phyloP scores from a whole-genome alignment of 2,329 filamentous ascomycete genomes.

The Fusarium sp. region DNA sequence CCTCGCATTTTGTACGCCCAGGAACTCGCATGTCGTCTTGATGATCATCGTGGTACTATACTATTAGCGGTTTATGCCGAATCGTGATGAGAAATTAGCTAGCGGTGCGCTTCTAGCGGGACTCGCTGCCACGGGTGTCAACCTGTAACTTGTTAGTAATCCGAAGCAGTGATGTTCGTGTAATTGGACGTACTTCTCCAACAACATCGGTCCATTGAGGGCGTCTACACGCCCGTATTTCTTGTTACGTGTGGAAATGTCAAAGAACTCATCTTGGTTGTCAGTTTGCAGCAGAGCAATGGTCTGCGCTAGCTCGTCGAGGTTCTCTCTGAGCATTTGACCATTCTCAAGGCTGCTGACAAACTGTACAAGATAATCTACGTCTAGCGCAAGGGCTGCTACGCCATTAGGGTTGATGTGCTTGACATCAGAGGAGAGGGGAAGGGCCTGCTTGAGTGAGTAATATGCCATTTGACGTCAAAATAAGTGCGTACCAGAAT shows the following conservation, averaged over 20 bases:
- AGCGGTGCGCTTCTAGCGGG: conserved; percentile 73
- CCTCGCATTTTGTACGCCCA: not conserved
- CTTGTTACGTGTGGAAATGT: conserved; percentile 88
- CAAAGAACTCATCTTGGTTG: conserved; percentile 97
- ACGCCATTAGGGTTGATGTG: conserved; percentile 91
- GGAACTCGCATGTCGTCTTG: conserved; percentile 2
- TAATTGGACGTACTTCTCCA: conserved; percentile 83
- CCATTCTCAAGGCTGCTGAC: conserved; percentile 87
- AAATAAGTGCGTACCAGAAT: conserved; percentile 71
- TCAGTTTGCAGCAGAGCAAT: conserved; percentile 88
- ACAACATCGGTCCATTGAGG: conserved; percentile 84
- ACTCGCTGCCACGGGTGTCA: conserved; percentile 73
- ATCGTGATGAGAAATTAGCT: conserved; percentile 79
- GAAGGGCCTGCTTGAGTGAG: conserved; percentile 70
- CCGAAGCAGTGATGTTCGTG: not conserved
- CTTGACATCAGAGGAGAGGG: conserved; percentile 82
- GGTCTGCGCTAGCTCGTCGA: conserved; percentile 95
- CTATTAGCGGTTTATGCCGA: conserved; percentile 69
- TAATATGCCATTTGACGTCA: not conserved
- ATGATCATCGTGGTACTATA: conserved; percentile 11
- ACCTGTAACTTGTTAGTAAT: conserved; percentile 59
- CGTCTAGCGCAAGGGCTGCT: conserved; percentile 82
- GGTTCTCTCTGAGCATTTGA: conserved; percentile 86
- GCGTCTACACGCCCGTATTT: conserved; percentile 95
- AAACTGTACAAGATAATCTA: conserved; percentile 85